A percentile compares a stretch with the other conserved stretches of the same genome.
Evolutionary conservation across 139 green algal genomes (phyloP).

Genomic region (Chlorella sorokiniana): DNA sequence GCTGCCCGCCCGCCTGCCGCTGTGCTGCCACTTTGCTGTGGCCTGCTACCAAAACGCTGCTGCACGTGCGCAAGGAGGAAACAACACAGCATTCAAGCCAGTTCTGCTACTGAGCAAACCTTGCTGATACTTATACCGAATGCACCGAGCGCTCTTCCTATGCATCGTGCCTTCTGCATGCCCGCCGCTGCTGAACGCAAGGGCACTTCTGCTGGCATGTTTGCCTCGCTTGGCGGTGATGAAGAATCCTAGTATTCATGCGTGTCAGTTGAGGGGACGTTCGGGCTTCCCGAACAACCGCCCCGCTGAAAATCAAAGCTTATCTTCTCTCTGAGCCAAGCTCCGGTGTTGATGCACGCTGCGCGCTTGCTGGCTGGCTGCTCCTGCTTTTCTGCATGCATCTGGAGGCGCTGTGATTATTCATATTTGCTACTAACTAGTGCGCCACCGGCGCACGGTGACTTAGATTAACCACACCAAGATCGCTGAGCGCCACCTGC

Average conservation of each 20-base stretch:
- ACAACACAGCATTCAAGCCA: conserved; percentile 35
- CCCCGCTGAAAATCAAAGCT: conserved; percentile 19
- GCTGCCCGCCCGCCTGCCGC: background rate
- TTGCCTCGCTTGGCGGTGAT: conserved; percentile 31
- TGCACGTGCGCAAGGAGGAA: conserved; percentile 36
- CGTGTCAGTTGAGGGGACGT: conserved; percentile 52
- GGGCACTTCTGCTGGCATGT: background rate
- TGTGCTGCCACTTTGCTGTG: background rate
- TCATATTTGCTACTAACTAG: conserved; percentile 57
- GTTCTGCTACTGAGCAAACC: conserved; percentile 55
- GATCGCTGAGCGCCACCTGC: conserved; percentile 43
- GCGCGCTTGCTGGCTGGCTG: background rate
- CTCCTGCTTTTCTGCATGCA: background rate
- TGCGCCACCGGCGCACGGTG: conserved; percentile 5
- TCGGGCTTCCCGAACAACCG: background rate
- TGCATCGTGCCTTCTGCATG: background rate
- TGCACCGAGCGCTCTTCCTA: conserved; percentile 6
- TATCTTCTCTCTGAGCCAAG: conserved; percentile 55
- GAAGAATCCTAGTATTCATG: conserved; percentile 55
- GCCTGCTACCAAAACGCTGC: background rate
- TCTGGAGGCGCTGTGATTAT: conserved; percentile 4
- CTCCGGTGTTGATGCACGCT: background rate
- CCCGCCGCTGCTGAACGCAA: background rate
- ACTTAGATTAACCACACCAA: conserved; percentile 44
- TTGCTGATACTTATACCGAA: conserved; percentile 29